Evolutionary conservation across 129 eudicot species (phyloP).

Genomic region (Cynara cardunculus): DNA sequence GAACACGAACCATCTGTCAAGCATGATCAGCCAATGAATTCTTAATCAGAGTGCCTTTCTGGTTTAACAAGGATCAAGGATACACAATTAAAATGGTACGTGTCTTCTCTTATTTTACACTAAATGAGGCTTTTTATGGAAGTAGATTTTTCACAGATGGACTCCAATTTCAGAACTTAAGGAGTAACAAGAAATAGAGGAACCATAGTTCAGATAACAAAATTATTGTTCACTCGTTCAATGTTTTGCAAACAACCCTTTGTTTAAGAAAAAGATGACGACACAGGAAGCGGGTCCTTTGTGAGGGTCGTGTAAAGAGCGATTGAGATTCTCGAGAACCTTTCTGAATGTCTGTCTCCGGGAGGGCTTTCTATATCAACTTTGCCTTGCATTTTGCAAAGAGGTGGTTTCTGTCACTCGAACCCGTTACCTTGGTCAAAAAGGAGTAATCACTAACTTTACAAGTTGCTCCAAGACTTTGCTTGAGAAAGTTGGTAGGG

Average conservation of each 20-base stretch:
- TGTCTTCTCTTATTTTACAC: background rate
- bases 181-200: background rate
- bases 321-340: no score
- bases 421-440: no score
- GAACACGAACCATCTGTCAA: constrained; percentile 92
- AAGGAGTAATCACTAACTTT: no score
- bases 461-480: no score
- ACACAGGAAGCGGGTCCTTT: no score
- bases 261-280: background rate
- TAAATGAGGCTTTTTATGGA: background rate
- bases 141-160: background rate
- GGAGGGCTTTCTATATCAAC: no score
- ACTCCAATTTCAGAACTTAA: background rate
- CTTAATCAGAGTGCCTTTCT: background rate
- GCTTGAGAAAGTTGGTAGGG: no score
- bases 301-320: no score
- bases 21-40: constrained; percentile 6
- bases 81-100: background rate
- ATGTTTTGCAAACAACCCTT: background rate
- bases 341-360: no score
- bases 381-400: no score
- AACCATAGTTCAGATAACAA: background rate
- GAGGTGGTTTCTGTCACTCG: no score
- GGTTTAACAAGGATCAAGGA: background rate
- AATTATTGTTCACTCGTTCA: no score